These are phyloP conservation scores for Ascoidea asiatica DNA, from an alignment of 805 yeast genomes.

Conservation along the genomic window DNA sequence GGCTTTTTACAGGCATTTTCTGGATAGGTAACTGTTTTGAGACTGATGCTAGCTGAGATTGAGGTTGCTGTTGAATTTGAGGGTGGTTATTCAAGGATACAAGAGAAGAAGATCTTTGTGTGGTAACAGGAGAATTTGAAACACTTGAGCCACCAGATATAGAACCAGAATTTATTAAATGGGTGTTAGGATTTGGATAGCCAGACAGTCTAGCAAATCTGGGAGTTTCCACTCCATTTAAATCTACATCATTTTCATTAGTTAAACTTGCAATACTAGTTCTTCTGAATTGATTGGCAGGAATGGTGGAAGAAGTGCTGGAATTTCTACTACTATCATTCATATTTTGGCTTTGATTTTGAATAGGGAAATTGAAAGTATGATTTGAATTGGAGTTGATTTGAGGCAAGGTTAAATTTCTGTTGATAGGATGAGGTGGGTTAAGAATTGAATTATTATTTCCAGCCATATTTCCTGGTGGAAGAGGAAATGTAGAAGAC, in stretches of 20 bases:
- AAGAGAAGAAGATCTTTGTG: neutral
- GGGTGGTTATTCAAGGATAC: neutral
- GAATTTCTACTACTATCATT: too few relatives aligned
- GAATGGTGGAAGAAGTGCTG: neutral
- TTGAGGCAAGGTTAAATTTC: too few relatives aligned
- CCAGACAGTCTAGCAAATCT: constrained; percentile 15
- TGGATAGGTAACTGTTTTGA: too few relatives aligned
- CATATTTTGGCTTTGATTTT: neutral
- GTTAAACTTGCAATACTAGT: constrained; percentile 20
- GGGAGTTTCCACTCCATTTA: constrained; percentile 25
- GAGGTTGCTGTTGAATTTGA: neutral
- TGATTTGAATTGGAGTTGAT: neutral
- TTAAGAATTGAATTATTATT: too few relatives aligned
- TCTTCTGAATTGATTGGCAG: constrained; percentile 1
- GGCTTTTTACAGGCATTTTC: too few relatives aligned
- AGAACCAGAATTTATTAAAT: neutral
- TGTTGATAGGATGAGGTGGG: too few relatives aligned
- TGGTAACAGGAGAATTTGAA: neutral
- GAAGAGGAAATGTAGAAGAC: too few relatives aligned
- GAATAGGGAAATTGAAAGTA: neutral
- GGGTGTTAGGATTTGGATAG: neutral
- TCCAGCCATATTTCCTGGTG: too few relatives aligned
- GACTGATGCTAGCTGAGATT: neutral
- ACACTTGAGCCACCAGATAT: neutral
- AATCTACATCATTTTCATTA: constrained; percentile 30